phyloP scores from a whole-genome alignment of 495 filamentous ascomycete genomes.

The Penicillium chermesinum region DNA sequence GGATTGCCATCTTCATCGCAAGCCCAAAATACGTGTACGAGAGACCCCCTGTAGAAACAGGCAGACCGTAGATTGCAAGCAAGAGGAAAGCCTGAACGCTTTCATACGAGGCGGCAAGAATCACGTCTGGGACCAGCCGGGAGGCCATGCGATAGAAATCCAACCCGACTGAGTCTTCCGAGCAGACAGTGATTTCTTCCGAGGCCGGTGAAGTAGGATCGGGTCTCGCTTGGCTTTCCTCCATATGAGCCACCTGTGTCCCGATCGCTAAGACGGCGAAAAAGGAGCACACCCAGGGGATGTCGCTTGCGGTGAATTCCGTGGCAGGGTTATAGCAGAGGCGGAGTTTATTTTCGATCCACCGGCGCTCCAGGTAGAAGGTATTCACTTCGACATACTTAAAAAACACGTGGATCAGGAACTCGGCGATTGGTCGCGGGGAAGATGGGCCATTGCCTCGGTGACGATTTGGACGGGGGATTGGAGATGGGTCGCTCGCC shows the following conservation, averaged over 20 bases:
- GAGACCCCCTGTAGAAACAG: slow-evolving; percentile 41
- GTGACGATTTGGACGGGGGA: slow-evolving; percentile 29
- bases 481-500: slow-evolving; percentile 42
- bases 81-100: slow-evolving; percentile 46
- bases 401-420: slow-evolving; percentile 42
- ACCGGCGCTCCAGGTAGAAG: slow-evolving; percentile 41
- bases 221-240: slow-evolving; percentile 25
- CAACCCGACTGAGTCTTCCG: slow-evolving; percentile 44
- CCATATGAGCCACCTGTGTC: slow-evolving; percentile 47
- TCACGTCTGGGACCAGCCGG: slow-evolving; percentile 44
- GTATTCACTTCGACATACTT: slow-evolving; percentile 45
- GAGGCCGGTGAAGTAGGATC: slow-evolving; percentile 8
- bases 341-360: slow-evolving; percentile 37
- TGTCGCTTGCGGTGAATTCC: slow-evolving; percentile 33
- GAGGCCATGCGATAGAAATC: slow-evolving; percentile 43
- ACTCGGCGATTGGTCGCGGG: slow-evolving; percentile 43
- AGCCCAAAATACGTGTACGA: slow-evolving; percentile 45
- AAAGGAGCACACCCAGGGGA: slow-evolving; percentile 37
- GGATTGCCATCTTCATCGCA: slow-evolving; percentile 45
- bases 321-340: slow-evolving; percentile 32
- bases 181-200: slow-evolving; percentile 30
- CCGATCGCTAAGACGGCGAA: slow-evolving; percentile 44
- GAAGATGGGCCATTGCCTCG: slow-evolving; percentile 35
- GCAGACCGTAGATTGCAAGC: slow-evolving; percentile 41
- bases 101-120: slow-evolving; percentile 41